Evolutionary conservation across 2,329 filamentous ascomycete species (phyloP), one percentile per base, ranked within the genome.

Genomic region (Colletotrichum tamarilloi): DNA sequence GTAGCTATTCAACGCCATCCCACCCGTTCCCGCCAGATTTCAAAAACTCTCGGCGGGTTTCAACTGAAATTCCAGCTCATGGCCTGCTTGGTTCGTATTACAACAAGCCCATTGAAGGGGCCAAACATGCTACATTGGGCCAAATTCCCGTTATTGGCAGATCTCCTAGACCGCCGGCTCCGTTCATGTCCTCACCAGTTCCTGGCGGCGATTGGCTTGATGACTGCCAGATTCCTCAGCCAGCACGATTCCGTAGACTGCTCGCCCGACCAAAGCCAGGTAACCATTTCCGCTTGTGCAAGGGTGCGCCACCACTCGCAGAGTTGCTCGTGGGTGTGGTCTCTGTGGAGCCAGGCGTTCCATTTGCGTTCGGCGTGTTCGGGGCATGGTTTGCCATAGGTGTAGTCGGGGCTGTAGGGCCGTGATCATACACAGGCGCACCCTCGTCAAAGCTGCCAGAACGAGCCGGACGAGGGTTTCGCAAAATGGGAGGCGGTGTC

Each of bases 401-500:
- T 60, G 71, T 70, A 1, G 42, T 60, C 1, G 67, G 73, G 9
- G 53, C 53, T 1, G 52, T 52, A 5, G 62, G 66, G 12, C 32
- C 24, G 6, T 46, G 32, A 5, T 72, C 72, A 19, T 59, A 7
- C 7, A 75, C 26, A 7, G 74, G 63, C 16, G 58, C 68, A 14
- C 70, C 70, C 46, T 74, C 68, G 26, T 74, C 69, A 2, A 76
- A 74, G 65, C 62, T 79, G 30, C 74, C 71, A 5, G 64, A 71
- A 58, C 68, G 58, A 22, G 35, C 59, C 14, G 53, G 42, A 72
- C 77, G 68, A 1, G 76, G 81, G 63, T 85, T 87, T 19, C 88
- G 83, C 82, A 86, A 80, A 63, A 91, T 91, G 1, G 89, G 89
- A 5, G 89, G 89, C 3, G 89, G 89, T 8, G 89, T 91, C 0